Evolutionary conservation across 1,284 basidiomycete genomes (phyloP), one percentile per base, ranked within the genome.

Genomic region (Cryptococcus neoformans): DNA sequence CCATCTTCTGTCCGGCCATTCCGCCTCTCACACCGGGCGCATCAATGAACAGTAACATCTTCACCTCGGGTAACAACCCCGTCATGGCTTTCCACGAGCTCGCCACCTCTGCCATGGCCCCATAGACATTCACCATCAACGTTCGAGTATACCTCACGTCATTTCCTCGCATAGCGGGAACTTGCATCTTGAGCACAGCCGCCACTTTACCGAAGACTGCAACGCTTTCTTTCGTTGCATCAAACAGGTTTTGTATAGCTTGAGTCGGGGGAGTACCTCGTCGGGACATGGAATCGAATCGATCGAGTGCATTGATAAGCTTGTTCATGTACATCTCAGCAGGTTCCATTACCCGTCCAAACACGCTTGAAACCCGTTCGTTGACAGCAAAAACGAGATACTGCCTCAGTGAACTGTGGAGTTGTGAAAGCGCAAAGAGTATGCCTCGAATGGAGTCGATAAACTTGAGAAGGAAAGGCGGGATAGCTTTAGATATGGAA

Each of bases 371-470:
- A 38, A 96, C 75, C n/a, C 91, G 84, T 59, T 94, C 92, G 68
- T 94, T 88, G 53, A 88, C 86, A 21, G 89, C 88, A 64, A 91
- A 89, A 12, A 87, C 83, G 50, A 90, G 87, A 76, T 95, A 96
- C 68, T 96, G 90, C 57, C 90, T 86, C 34, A 99, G 80, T 0
- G 91, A 87, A 59, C 92, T 86, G 71, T 97, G 90, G 36, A 98
- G 85, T 77, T 98, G 94, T 36, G 90, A 92, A 55, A 95, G 82
- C 1, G 92, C 89, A 72, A 97, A 99, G 17, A 98, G 83, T 47
- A 99, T 86, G 11, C 91, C 93, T 35, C 95, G 87, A 48, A 91
- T 87, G 5, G 89, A 88, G 69, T 99, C 93, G 51, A 95, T 83
- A 38, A 95, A 83, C 45, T 82, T 82, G 34, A 88, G 80, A 14